Conservation (phyloP, 176 grass and related monocot species). For the Cenchrus purpureus region DNA sequence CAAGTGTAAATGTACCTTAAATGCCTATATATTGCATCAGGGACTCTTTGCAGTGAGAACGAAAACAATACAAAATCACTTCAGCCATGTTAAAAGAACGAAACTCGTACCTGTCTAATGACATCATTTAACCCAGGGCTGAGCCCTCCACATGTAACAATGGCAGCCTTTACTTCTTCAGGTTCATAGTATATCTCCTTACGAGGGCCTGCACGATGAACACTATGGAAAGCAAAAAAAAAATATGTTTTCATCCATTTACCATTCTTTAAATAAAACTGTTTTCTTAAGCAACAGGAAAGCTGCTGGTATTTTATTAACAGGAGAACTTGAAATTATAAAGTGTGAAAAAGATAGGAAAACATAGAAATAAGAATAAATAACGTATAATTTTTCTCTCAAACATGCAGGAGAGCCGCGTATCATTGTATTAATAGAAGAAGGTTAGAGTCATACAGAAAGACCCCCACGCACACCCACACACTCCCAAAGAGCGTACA, state of each 20-base stretch:
- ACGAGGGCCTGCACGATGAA: constrained; percentile 92
- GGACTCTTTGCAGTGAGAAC: not conserved
- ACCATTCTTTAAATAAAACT: constrained; percentile 6
- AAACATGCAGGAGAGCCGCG: no score
- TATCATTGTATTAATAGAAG: no score
- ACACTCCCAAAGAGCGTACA: not conserved
- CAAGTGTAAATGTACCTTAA: not conserved
- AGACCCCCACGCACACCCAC: no score
- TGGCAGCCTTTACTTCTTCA: constrained; percentile 91
- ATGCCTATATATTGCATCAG: not conserved
- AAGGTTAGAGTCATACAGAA: no score
- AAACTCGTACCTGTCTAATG: constrained; percentile 88
- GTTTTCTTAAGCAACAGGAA: not conserved
- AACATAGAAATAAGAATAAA: not conserved
- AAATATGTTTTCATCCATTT: constrained; percentile 17
- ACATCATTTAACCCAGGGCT: constrained; percentile 98
- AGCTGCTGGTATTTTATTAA: not conserved
- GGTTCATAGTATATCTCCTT: constrained; percentile 96
- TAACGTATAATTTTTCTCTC: no score
- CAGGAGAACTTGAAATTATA: not conserved
- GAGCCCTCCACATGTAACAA: constrained; percentile 96
- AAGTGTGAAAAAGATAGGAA: not conserved
- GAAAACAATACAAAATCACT: not conserved
- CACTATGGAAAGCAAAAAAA: constrained; percentile 53
- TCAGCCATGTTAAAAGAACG: constrained; percentile 15